Base-by-base conservation (phyloP, 2,329 filamentous ascomycete genomes). In the Penicillium sp. region DNA sequence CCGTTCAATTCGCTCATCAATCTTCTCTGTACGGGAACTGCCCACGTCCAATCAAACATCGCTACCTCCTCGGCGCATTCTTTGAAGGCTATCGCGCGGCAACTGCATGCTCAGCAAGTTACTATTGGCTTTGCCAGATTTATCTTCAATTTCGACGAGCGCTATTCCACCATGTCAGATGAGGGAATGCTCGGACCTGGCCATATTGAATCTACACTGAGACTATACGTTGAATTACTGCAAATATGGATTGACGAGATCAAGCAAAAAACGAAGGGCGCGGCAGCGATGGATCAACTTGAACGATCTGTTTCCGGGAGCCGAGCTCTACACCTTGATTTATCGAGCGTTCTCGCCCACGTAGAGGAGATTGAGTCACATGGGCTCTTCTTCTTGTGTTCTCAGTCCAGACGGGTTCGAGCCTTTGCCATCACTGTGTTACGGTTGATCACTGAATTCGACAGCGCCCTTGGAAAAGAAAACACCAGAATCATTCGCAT, bases 161-260 rank as follows among this genome's bases (percentile, higher is more conserved):
- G 92, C 23, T 99, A 99, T 71, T 91, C 93, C 1, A 97, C 94
- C 30, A 97, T 97, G 86, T 96, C 92, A 9, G 94, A 99, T 67
- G 94, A 95, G 30, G 94, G 94, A 2, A 94, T 99, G 87, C 84
- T 99, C 23, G 94, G 93, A 0, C 87, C 90, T 32, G 90, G 88
- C 4, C 94, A 99, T 67, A 97, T 99, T 53, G 94, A 99, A 70
- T 96, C 87, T 62, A 99, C 94, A 0, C 74, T 99, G 18, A 87
- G 89, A 59, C 80, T 99, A 10, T 99, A 99, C 66, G 90, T 97
- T 27, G 92, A 99, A 72, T 77, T 99, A 5, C 79, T 99, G 11
- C 87, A 92, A 59, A 97, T 99, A 36, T 99, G 95, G 95, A 96
- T 97, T 47, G 92, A 97, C 58, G 93, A 97, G 68, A 95, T 99